Evolutionary conservation across 2,329 filamentous ascomycete species (phyloP), one percentile per base, ranked within the genome.

Genomic region (Blumeria graminis): DNA sequence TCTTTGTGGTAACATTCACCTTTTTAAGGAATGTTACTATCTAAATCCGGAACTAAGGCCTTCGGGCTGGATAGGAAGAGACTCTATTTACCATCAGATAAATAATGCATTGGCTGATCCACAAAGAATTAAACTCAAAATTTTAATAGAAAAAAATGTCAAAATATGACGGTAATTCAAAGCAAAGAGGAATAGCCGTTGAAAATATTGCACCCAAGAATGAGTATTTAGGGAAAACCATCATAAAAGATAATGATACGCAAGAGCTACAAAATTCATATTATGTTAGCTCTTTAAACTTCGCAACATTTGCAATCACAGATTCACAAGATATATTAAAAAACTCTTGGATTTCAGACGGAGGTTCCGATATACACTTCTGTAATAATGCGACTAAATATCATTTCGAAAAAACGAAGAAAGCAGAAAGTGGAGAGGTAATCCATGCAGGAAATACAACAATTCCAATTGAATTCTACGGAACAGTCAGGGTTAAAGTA

Each of bases 11-110:
- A 53, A 36, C 18, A 38, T 28, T 36, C 50, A 53, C 36, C 33
- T 53, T 10, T 53, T 53, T 53, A 35, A 53, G 18, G 50, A 53
- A 16, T 53, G 50, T 16, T 53, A 53, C 18, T 53, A 53, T 22
- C 33, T 53, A 1, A 53, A 53, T 22, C 50, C 50, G 1, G 33
- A 35, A 8, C 34, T 53, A n/a, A 53, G 50, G 18, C 50, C 33
- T 22, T 36, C 28, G 10, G 33, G 50, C 10, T 53, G 50, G 50
- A 16, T 7, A 16, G 50, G 50, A 7, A 53, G 32, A 38, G 50
- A 53, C 4, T 53, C 50, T 10, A 53, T 13, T 13, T 50, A 50
- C 22, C 18, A 50, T 33, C 4, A 33, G 10, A 50, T 50, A 1
- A 50, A 50, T 14, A 6, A 33, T 6, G 46, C 46, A 33, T 14